Conservation (phyloP, 1,284 basidiomycete species). For the Cryptococcus sp. region DNA sequence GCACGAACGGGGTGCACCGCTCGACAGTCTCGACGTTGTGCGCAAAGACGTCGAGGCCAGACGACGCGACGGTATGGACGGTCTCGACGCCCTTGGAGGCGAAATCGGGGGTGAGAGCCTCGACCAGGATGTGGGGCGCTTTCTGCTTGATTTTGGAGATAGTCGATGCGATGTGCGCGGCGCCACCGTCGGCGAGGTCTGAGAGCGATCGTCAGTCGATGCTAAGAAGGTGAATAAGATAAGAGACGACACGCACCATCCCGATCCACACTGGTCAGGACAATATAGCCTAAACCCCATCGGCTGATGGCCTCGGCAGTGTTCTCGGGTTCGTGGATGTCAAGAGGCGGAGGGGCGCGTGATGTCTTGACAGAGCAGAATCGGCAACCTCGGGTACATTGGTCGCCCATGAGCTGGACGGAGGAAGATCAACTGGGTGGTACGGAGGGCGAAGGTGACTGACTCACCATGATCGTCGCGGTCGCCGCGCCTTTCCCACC, state of each 20-base stretch:
- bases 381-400: conserved; percentile 94
- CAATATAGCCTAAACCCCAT: conserved; percentile 98
- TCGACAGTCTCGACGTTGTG: conserved; percentile 98
- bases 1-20: conserved; percentile 86
- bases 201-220: not conserved
- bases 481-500: conserved; percentile 85
- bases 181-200: conserved; percentile 91
- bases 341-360: conserved; percentile 78
- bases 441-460: not conserved
- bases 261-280: conserved; percentile 92
- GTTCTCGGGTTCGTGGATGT: conserved; percentile 95
- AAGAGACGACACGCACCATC: conserved; percentile 63
- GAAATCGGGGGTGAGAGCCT: conserved; percentile 96
- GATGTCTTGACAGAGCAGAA: conserved; percentile 99
- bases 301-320: conserved; percentile 97
- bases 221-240: not conserved
- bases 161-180: conserved; percentile 90
- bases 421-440: not conserved
- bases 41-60: conserved; percentile 94
- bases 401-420: conserved; percentile 94
- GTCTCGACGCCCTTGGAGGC: conserved; percentile 65
- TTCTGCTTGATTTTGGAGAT: conserved; percentile 95
- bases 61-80: conserved; percentile 79
- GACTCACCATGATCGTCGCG: conserved; percentile 93
- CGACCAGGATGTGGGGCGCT: conserved; percentile 91